phyloP scores from a whole-genome alignment of 2,329 filamentous ascomycete genomes.

The Colletotrichum sp. region DNA sequence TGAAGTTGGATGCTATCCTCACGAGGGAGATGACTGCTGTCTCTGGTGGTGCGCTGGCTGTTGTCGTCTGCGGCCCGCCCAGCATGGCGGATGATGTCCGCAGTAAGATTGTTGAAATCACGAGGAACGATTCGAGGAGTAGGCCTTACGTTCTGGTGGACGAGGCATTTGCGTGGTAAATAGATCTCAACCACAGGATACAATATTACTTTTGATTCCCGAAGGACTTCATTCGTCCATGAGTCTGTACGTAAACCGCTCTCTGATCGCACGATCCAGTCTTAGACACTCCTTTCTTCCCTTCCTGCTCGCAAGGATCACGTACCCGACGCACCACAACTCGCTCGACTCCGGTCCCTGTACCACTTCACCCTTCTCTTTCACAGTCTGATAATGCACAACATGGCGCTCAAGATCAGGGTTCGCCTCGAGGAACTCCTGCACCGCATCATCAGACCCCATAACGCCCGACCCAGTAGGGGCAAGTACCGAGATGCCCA shows the following conservation, averaged over 20 bases:
- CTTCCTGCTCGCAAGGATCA: not conserved
- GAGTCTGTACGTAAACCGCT: conserved; percentile 9
- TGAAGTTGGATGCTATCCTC: not conserved
- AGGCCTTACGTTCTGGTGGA: conserved; percentile 20
- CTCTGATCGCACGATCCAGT: not conserved
- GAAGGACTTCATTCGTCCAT: not conserved
- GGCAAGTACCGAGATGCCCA: conserved; percentile 23
- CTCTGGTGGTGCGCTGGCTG: not conserved
- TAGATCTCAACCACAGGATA: no score
- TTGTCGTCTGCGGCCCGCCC: conserved; percentile 22
- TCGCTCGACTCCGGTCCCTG: conserved; percentile 19
- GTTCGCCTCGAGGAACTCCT: not conserved
- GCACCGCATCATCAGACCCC: conserved; percentile 11
- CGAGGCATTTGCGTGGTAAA: conserved; percentile 16
- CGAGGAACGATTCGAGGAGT: not conserved
- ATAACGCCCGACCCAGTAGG: conserved; percentile 11
- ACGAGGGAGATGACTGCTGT: not conserved
- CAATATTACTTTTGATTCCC: not conserved
- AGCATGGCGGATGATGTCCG: conserved; percentile 23
- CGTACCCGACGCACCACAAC: conserved; percentile 22
- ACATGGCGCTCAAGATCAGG: conserved; percentile 6
- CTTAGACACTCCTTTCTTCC: conserved; percentile 11
- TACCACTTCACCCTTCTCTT: conserved; percentile 7
- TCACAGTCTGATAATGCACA: conserved; percentile 19
- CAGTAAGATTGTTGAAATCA: conserved; percentile 11